Conservation (phyloP, 2,329 filamentous ascomycete genomes). For the Cladorrhinum sp. region DNA sequence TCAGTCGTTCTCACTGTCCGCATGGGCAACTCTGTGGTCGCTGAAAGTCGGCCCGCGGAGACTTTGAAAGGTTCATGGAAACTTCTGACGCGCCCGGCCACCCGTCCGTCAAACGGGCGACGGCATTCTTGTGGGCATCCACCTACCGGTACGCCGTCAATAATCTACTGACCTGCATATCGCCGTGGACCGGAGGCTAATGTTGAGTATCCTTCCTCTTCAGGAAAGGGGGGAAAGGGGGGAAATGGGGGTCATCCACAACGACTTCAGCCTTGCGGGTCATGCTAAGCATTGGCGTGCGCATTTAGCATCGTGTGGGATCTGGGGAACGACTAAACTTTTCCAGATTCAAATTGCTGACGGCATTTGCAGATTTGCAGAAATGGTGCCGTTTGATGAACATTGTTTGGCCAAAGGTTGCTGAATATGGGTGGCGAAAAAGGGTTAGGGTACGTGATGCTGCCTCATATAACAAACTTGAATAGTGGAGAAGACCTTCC, state of each 20-base stretch:
- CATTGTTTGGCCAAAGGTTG: too few relatives aligned
- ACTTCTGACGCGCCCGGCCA: background rate
- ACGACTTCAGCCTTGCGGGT: constrained; percentile 4
- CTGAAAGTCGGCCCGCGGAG: background rate
- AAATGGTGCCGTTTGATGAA: background rate
- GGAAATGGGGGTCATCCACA: background rate
- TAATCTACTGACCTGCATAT: background rate
- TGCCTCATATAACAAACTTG: background rate
- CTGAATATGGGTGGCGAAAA: too few relatives aligned
- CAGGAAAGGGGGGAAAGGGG: constrained; percentile 3
- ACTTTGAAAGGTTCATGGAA: background rate
- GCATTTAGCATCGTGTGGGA: background rate
- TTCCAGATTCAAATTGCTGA: background rate
- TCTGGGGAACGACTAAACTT: background rate
- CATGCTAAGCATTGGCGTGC: background rate
- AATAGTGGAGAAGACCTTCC: background rate
- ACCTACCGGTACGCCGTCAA: background rate
- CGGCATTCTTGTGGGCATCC: background rate
- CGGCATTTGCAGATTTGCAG: too few relatives aligned
- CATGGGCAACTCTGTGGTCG: background rate
- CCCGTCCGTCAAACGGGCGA: background rate
- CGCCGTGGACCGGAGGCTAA: background rate
- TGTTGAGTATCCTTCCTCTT: background rate
- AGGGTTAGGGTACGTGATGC: background rate
- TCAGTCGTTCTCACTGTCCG: too few relatives aligned